phyloP scores from a whole-genome alignment of 345 rosid genomes.

The Mercurialis annua region DNA sequence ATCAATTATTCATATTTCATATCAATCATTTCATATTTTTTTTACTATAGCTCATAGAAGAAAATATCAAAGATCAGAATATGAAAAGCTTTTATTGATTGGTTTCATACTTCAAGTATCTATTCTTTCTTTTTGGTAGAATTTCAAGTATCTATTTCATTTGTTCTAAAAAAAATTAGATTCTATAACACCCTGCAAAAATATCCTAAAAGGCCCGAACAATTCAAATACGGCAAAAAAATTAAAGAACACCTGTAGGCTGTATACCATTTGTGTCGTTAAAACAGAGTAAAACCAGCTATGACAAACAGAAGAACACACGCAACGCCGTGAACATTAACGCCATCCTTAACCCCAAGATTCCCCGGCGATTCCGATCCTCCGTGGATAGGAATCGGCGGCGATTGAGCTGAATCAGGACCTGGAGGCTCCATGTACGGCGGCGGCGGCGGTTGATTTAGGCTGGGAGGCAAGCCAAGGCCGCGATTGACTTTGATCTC shows the following conservation, averaged over 20 bases:
- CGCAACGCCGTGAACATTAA: constrained; percentile 5
- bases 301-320: constrained; percentile 15
- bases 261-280: neutral
- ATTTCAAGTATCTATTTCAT: too few relatives aligned
- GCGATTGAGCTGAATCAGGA: constrained; percentile 28
- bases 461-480: constrained; percentile 60
- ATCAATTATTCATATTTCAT: too few relatives aligned
- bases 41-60: too few relatives aligned
- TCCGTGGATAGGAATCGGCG: constrained; percentile 32
- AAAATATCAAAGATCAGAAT: too few relatives aligned
- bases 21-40: too few relatives aligned
- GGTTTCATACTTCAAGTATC: too few relatives aligned
- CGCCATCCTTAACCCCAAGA: constrained; percentile 16
- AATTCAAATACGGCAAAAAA: too few relatives aligned
- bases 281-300: neutral
- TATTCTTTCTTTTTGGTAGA: too few relatives aligned
- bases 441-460: constrained; percentile 70
- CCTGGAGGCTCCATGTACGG: constrained; percentile 49
- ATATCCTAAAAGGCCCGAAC: too few relatives aligned
- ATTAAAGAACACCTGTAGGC: neutral
- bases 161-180: too few relatives aligned
- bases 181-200: too few relatives aligned
- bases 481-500: constrained; percentile 50
- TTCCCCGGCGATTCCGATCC: constrained; percentile 20
- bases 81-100: too few relatives aligned